Base-by-base conservation (phyloP, 2,329 filamentous ascomycete genomes). In the Colletotrichum endophyticum region DNA sequence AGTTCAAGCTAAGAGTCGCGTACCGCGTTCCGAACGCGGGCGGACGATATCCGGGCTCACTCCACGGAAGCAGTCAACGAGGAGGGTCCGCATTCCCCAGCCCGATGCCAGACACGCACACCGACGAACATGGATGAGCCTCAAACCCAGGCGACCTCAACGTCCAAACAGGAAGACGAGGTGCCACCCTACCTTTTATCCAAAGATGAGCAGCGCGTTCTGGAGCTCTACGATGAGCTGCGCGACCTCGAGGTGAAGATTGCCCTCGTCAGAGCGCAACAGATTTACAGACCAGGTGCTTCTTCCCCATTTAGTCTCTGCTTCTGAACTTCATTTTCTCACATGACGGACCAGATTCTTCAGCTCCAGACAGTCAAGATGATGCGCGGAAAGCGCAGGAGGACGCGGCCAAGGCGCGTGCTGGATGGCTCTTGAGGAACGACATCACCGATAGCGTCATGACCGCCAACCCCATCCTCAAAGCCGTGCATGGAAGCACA, bases 201-300 rank as follows among this genome's bases (percentile, higher is more conserved):
- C 2, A 88, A 91, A 44, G 88, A 91, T 76, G 95, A 98, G 84
- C 86, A 89, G 80, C 89, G 89, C 78, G 89, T 94, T 32, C 87
- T 97, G 44, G 89, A 92, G 56, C 89, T 96, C 66, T 94, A 95
- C 84, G 93, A 96, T 82, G 90, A 90, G 79, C 86, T 95, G 30
- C 92, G 94, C 81, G 92, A 95, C 82, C 88, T 96, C 61, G 91
- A 93, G 80, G 86, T 96, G 27, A 93, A 97, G 85, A 91, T 93
- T 72, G 93, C 93, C 49, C 88, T 97, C 53, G 84, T 96, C 15
- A 88, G 85, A 61, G 89, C 89, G 6, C 88, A 89, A 63, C 82
- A 85, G n/a, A 78, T 79, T 9, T 82, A 86, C 73, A 78, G 80
- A 22, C 78, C 82, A 78, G 82, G 88, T 88, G 80, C 72, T 80